These are phyloP conservation scores for Paratinospora sagittata DNA, from an alignment of 164 flowering plant species.

Conservation along the genomic window DNA sequence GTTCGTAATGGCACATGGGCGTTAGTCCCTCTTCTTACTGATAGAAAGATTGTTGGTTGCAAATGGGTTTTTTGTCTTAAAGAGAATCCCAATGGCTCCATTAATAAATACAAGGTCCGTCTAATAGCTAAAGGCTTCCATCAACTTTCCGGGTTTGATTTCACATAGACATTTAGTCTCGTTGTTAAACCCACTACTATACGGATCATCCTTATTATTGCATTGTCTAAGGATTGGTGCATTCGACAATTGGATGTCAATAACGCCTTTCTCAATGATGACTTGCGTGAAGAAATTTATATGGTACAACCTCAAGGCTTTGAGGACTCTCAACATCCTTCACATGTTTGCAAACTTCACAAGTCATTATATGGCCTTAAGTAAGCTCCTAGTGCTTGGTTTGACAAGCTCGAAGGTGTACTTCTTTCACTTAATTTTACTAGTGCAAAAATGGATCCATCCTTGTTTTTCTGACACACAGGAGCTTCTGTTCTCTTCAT, in stretches of 20 bases:
- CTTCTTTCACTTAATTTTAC: not conserved
- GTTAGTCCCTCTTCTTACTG: too few relatives aligned
- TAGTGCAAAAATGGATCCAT: not conserved
- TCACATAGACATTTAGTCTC: not conserved
- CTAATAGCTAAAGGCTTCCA: not conserved
- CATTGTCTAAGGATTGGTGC: not conserved
- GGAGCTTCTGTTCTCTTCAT: too few relatives aligned
- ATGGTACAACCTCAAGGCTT: not conserved
- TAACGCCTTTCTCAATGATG: not conserved
- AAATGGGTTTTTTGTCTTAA: too few relatives aligned
- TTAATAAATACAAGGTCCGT: too few relatives aligned
- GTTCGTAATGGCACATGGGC: too few relatives aligned
- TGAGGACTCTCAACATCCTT: not conserved
- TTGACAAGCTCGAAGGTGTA: not conserved
- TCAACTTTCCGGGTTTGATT: not conserved
- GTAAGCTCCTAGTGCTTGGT: not conserved
- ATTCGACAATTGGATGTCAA: constrained; percentile 1
- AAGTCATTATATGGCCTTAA: not conserved
- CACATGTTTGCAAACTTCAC: not conserved
- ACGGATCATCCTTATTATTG: not conserved
- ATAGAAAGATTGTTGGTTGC: too few relatives aligned
- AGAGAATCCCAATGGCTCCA: too few relatives aligned
- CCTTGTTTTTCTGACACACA: not conserved
- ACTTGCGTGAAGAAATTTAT: not conserved
- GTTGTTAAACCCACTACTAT: not conserved